Base-by-base conservation (phyloP, 2,329 filamentous ascomycete species). In the Aspergillus neotritici region DNA sequence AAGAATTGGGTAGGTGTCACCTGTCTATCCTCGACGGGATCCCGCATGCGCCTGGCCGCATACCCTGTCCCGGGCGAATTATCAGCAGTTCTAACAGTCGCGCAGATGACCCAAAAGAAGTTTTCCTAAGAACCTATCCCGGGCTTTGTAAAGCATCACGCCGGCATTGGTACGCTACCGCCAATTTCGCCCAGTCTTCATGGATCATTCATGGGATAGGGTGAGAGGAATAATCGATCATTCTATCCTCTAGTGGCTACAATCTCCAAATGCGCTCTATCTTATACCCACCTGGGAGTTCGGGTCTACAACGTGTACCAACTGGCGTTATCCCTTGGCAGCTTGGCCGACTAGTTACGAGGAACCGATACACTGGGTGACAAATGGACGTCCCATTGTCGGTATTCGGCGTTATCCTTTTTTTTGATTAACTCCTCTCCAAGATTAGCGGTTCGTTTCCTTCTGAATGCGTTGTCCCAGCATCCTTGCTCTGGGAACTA, bases 1-100 rank as follows among this genome's bases (percentile, higher is more conserved):
- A 90, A 94, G 70, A 78, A 83, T 72, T 96, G 90, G 90, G 89
- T 95, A 76, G 58, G 79, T 70, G 31, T n/a, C 12, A 21, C 30
- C 29, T 21, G 9, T 4, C 9, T 35, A 17, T 5, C 11, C 13
- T 12, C 16, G 9, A 21, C 25, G 34, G 29, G 35, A n/a, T 32
- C n/a, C 21, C 6, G 21, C 21, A 25, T 25, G 6, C 21, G 3
- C 21, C 21, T 25, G 21, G 21, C 21, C 21, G 21, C 21, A 25
- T 8, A 25, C 21, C 21, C 3, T 25, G 6, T 25, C 21, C 21
- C 6, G 9, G 21, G 21, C 21, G 5, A 25, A 9, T 9, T 25
- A 25, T 3, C 21, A 9, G 7, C 21, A 25, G 21, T 25, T 25
- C 51, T 53, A 30, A 54, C 41, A 7, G 8, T 25, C 11, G 16